These are phyloP conservation scores for Wickerhamomyces sydowiorum DNA, from an alignment of 805 yeast genomes.

Conservation along the genomic window DNA sequence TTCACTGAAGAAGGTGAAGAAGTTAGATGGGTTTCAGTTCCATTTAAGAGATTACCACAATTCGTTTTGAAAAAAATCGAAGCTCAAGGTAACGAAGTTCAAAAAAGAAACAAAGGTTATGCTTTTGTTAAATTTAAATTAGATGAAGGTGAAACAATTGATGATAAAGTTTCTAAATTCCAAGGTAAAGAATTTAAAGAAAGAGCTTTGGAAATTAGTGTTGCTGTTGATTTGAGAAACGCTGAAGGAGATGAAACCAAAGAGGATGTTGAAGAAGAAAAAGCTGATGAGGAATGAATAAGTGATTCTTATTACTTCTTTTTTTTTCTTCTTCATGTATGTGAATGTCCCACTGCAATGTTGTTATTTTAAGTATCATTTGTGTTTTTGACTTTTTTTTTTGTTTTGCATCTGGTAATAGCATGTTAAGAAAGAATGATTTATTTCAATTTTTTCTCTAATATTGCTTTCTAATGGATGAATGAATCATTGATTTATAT, in stretches of 20 bases:
- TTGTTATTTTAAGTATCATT: too few relatives aligned
- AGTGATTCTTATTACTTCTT: too few relatives aligned
- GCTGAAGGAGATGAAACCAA: conserved; percentile 25
- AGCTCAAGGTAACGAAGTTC: conserved; percentile 39
- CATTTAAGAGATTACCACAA: conserved; percentile 42
- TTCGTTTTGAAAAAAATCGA: conserved; percentile 37
- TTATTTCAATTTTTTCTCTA: too few relatives aligned
- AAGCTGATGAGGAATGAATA: neutral
- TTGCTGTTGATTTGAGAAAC: conserved; percentile 59
- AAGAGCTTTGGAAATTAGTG: conserved; percentile 57
- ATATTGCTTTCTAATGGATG: too few relatives aligned
- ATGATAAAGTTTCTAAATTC: conserved; percentile 60
- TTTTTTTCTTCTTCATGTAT: too few relatives aligned
- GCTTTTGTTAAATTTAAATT: conserved; percentile 50
- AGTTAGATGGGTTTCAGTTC: conserved; percentile 57
- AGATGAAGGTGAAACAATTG: conserved; percentile 38
- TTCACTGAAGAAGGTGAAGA: conserved; percentile 34
- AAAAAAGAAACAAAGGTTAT: conserved; percentile 50
- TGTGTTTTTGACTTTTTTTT: too few relatives aligned
- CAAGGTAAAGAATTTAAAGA: conserved; percentile 65
- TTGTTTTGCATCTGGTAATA: too few relatives aligned
- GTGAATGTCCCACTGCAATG: too few relatives aligned
- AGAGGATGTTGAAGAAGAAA: conserved; percentile 10
- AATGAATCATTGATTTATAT: too few relatives aligned
- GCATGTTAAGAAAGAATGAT: too few relatives aligned